Conservation (phyloP, 2,329 filamentous ascomycete genomes). For the Paraphaeosphaeria minitans region DNA sequence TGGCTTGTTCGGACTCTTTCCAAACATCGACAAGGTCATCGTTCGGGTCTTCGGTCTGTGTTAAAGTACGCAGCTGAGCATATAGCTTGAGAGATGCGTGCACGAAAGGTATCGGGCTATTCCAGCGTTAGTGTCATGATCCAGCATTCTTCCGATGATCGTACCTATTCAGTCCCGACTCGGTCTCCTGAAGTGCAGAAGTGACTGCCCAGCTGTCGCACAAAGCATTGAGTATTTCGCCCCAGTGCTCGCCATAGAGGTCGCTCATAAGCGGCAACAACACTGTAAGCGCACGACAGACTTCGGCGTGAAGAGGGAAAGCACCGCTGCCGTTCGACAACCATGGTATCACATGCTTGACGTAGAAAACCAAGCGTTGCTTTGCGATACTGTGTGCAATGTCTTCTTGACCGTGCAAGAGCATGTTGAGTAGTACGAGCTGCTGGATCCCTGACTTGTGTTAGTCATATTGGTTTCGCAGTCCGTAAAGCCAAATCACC, state of each 20-base stretch:
- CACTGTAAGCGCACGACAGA: slow-evolving; percentile 57
- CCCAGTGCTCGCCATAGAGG: slow-evolving; percentile 90
- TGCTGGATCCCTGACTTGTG: slow-evolving; percentile 50
- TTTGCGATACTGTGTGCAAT: slow-evolving; percentile 57
- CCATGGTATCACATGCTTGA: slow-evolving; percentile 78
- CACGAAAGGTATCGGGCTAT: slow-evolving; percentile 59
- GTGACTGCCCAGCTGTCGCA: slow-evolving; percentile 42
- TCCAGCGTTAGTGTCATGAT: slow-evolving; percentile 2
- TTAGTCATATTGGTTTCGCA: neutral
- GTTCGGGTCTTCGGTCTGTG: slow-evolving; percentile 67
- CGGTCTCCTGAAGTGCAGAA: slow-evolving; percentile 31
- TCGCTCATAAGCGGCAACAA: slow-evolving; percentile 77
- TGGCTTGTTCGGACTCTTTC: slow-evolving; percentile 61
- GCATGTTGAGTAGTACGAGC: slow-evolving; percentile 60
- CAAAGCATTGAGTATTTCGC: slow-evolving; percentile 50
- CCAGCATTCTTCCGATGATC: neutral
- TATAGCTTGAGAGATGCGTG: slow-evolving; percentile 76
- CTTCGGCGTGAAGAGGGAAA: slow-evolving; percentile 61
- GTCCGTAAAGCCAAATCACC: slow-evolving; percentile 34
- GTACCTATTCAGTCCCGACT: slow-evolving; percentile 33
- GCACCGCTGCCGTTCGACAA: slow-evolving; percentile 60
- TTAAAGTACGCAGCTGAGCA: slow-evolving; percentile 64
- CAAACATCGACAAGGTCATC: slow-evolving; percentile 84
- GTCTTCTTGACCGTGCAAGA: slow-evolving; percentile 56
- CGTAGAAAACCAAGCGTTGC: slow-evolving; percentile 79